phyloP scores from a whole-genome alignment of 2,329 filamentous ascomycete species.

The Trichoderma sp. region DNA sequence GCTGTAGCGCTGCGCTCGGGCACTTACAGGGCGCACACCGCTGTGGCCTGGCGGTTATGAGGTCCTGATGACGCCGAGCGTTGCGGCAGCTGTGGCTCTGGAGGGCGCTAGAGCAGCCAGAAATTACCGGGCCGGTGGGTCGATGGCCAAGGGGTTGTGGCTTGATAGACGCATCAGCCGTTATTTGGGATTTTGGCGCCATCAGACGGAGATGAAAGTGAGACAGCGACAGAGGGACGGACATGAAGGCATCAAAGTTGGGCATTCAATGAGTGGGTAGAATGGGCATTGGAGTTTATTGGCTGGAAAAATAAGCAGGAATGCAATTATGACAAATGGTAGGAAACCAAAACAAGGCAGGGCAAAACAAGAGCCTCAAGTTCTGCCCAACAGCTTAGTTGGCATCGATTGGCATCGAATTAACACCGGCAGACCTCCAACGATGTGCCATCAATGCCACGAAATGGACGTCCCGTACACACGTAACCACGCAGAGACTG shows the following conservation, averaged over 20 bases:
- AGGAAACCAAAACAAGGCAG: background rate
- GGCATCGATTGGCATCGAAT: background rate
- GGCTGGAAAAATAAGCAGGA: background rate
- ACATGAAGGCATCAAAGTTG: background rate
- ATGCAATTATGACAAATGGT: too few species aligned
- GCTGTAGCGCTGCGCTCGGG: background rate
- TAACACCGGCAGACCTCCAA: background rate
- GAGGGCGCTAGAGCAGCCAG: background rate
- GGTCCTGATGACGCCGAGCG: constrained; percentile 19
- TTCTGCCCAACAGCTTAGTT: background rate
- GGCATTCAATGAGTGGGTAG: background rate
- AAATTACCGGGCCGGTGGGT: constrained; percentile 21
- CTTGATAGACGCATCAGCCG: constrained; percentile 13
- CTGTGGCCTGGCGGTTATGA: constrained; percentile 22
- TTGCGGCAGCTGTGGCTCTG: constrained; percentile 15
- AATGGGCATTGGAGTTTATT: background rate
- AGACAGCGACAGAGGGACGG: background rate
- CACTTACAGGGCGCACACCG: constrained; percentile 25
- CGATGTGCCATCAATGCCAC: background rate
- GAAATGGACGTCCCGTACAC: background rate
- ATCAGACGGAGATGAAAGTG: background rate
- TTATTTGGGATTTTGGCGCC: background rate
- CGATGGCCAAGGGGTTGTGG: constrained; percentile 21
- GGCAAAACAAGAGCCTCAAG: background rate
- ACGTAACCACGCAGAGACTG: background rate